Base-by-base conservation (phyloP, 108 stramenopile species). In the Skeletonema grethae region DNA sequence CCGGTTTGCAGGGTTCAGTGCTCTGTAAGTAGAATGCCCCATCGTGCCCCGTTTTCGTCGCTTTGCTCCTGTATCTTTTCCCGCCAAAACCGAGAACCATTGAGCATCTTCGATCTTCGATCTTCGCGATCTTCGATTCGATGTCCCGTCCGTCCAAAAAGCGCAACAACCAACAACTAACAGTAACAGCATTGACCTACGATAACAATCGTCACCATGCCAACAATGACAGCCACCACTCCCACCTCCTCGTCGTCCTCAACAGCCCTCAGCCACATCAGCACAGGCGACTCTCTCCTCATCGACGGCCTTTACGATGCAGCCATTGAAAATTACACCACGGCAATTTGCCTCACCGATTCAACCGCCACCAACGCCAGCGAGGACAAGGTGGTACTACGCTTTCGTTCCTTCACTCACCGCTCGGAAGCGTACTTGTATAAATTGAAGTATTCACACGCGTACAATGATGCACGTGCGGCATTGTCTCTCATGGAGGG, bases 271-370 rank as follows among this genome's bases (percentile, higher is more conserved):
- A 12, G 63, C 72, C 68, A 64, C 70, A 70, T 84, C 41, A 45
- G 76, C 64, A 39, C 77, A 24, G 92, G 70, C 2, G 90, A 93
- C 69, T 88, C 90, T 36, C 77, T 73, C 61, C 72, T 41, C 61
- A 78, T 93, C 36, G 93, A 94, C 39, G 90, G 90, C 67, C 57
- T 84, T 56, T 86, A 79, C 72, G 70, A 75, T 0, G 86, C 73
- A 0, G 89, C 90, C 63, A 67, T 88, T 45, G 76, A 86, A 29
- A 72, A 70, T 15, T 94, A 89, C 80, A 88, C 93, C n/a, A 83
- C 86, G 5, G 90, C 87, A 3, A 75, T 90, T 7, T 69, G 80
- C 56, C 32, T 81, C 18, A 55, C 78, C 24, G 70, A 67, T 29
- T 11, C 46, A 18, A 18, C 46, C 18, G 20, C 46, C 46, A 18